Conservation (phyloP, 2,329 filamentous ascomycete species). For the Neofusicoccum laricinum region DNA sequence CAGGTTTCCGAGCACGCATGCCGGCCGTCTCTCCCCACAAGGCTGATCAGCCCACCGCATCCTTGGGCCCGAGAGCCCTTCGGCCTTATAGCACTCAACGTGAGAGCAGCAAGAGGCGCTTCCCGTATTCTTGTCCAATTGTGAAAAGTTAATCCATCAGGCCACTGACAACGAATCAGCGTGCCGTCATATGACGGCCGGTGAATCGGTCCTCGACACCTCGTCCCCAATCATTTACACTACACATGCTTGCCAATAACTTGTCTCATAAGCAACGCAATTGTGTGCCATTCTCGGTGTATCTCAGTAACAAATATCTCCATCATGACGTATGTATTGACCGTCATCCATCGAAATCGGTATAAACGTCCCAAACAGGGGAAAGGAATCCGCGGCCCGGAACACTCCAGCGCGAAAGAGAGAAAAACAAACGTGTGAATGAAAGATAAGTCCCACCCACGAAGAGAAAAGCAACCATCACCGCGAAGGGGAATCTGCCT, state of each 20-base stretch:
- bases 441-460: not conserved
- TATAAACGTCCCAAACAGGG: not conserved
- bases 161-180: slow-evolving; percentile 9
- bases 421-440: not conserved
- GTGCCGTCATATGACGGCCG: not conserved
- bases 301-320: slow-evolving; percentile 4
- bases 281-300: slow-evolving; percentile 5
- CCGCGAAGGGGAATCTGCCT: slow-evolving; percentile 17
- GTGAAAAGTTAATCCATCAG: not conserved
- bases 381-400: not conserved
- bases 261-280: slow-evolving; percentile 2
- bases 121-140: not conserved
- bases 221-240: not conserved
- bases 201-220: not conserved
- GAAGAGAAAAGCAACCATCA: slow-evolving; percentile 10
- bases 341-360: slow-evolving; percentile 10
- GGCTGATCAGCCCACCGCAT: not conserved
- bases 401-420: not conserved
- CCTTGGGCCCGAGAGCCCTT: not conserved
- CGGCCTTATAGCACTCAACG: slow-evolving; percentile 1
- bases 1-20: not conserved
- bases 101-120: not conserved
- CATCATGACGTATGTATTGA: slow-evolving; percentile 5
- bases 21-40: not conserved
- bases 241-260: not conserved